These are phyloP conservation scores for grape (Vitis vinifera) DNA, from an alignment of 164 flowering plant species.

Conservation along the genomic window DNA sequence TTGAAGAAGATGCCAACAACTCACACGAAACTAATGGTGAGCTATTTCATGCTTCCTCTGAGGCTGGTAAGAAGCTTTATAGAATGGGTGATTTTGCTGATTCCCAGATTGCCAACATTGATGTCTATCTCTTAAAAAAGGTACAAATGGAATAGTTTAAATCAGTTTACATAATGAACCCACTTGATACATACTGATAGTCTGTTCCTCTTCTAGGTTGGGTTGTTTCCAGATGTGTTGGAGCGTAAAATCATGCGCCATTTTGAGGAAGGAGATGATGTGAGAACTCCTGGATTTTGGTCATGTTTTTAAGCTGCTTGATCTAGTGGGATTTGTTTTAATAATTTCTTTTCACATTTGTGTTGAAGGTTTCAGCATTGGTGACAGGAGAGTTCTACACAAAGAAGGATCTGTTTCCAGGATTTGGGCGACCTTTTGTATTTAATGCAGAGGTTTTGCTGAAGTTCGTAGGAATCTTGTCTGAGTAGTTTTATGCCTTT, in stretches of 20 bases:
- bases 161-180: not conserved
- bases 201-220: constrained; percentile 58
- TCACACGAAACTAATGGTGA: constrained; percentile 29
- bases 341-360: constrained; percentile 22
- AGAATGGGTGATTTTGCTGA: constrained; percentile 68
- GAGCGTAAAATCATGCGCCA: constrained; percentile 73
- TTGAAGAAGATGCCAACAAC: constrained; percentile 72
- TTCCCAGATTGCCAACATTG: constrained; percentile 60
- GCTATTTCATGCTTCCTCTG: constrained; percentile 67
- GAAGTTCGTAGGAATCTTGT: constrained; percentile 51
- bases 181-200: not conserved
- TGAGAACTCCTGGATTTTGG: constrained; percentile 33
- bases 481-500: not conserved
- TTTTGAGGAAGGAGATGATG: constrained; percentile 83
- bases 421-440: constrained; percentile 92
- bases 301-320: not conserved
- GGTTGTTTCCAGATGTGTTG: constrained; percentile 85
- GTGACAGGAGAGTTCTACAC: constrained; percentile 91
- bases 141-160: constrained; percentile 24
- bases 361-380: constrained; percentile 81
- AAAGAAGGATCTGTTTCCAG: constrained; percentile 87
- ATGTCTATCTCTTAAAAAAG: constrained; percentile 76
- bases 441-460: constrained; percentile 84
- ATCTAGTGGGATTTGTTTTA: not conserved
- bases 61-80: constrained; percentile 64